phyloP scores from a whole-genome alignment of 306 rosid genomes.

The Trichosanthes cucumerina region DNA sequence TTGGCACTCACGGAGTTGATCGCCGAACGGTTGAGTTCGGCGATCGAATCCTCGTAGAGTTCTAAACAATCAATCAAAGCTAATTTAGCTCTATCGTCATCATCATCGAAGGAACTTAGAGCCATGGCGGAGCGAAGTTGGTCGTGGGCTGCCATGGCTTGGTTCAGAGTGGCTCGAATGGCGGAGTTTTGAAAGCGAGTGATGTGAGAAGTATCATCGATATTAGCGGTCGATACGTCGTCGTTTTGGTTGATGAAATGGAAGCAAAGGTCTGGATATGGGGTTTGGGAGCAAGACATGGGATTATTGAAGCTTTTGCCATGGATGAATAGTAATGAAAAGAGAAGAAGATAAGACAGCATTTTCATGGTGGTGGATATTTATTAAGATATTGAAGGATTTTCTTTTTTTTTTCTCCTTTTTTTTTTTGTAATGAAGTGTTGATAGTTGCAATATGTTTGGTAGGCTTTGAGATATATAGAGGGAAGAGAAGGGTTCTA shows the following conservation, averaged over 20 bases:
- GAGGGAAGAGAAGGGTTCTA: neutral
- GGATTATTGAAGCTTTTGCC: constrained; percentile 2
- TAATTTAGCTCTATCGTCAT: constrained; percentile 11
- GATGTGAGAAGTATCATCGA: neutral
- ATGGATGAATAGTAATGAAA: constrained; percentile 13
- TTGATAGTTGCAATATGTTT: neutral
- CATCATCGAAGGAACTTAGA: constrained; percentile 15
- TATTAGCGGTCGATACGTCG: neutral
- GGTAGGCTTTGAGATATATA: neutral
- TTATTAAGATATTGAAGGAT: neutral
- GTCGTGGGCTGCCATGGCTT: constrained; percentile 42
- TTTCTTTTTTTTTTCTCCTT: neutral
- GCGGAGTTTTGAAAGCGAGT: constrained; percentile 30
- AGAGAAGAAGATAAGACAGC: neutral
- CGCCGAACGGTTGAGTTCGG: constrained; percentile 42
- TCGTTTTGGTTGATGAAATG: constrained; percentile 20
- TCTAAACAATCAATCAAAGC: constrained; percentile 74
- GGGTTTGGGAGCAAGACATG: constrained; percentile 60
- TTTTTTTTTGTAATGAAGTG: neutral
- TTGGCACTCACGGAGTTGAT: constrained; percentile 11
- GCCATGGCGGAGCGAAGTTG: constrained; percentile 41
- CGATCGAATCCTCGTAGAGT: constrained; percentile 54
- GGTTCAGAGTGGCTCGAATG: constrained; percentile 43
- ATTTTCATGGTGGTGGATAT: neutral
- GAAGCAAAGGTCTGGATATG: constrained; percentile 50